Evolutionary conservation across 164 flowering plant species (phyloP).

Genomic region (Annona squamosa): DNA sequence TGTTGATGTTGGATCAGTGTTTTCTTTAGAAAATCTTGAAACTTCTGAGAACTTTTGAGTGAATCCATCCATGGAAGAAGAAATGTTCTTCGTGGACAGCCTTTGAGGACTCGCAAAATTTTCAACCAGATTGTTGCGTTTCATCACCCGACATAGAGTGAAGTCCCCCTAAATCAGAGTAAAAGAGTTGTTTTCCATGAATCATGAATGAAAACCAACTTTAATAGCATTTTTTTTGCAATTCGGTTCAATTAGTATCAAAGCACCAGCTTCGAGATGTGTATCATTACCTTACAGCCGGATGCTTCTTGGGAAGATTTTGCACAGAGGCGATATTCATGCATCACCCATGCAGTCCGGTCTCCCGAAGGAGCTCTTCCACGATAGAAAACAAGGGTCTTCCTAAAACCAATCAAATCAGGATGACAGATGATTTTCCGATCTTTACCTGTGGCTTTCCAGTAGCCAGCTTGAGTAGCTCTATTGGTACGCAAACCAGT

Average conservation of each 20-base stretch:
- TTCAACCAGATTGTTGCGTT: slow-evolving; percentile 39
- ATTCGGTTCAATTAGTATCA: too few species aligned
- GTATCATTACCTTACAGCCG: slow-evolving; percentile 32
- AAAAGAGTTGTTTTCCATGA: not conserved
- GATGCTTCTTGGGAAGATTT: slow-evolving; percentile 44
- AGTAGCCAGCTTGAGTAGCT: slow-evolving; percentile 83
- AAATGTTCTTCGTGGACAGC: slow-evolving; percentile 33
- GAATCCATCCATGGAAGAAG: slow-evolving; percentile 27
- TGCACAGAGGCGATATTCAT: slow-evolving; percentile 81
- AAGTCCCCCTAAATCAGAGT: slow-evolving; percentile 49
- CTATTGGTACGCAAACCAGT: slow-evolving; percentile 80
- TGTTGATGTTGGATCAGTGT: slow-evolving; percentile 24
- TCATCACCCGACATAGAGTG: slow-evolving; percentile 72
- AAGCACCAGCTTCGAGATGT: not conserved
- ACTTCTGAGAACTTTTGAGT: slow-evolving; percentile 27
- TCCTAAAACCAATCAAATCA: slow-evolving; percentile 46
- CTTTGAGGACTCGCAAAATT: slow-evolving; percentile 26
- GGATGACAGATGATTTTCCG: slow-evolving; percentile 51
- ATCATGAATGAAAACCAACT: not conserved
- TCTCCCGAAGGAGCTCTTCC: slow-evolving; percentile 87
- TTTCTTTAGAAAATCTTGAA: slow-evolving; percentile 19
- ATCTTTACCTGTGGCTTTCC: slow-evolving; percentile 97
- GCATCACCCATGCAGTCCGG: slow-evolving; percentile 85
- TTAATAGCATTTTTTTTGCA: too few species aligned
- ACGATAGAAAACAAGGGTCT: slow-evolving; percentile 71